These are phyloP conservation scores for Vicia sativa DNA, from an alignment of 306 rosid species.

Conservation along the genomic window DNA sequence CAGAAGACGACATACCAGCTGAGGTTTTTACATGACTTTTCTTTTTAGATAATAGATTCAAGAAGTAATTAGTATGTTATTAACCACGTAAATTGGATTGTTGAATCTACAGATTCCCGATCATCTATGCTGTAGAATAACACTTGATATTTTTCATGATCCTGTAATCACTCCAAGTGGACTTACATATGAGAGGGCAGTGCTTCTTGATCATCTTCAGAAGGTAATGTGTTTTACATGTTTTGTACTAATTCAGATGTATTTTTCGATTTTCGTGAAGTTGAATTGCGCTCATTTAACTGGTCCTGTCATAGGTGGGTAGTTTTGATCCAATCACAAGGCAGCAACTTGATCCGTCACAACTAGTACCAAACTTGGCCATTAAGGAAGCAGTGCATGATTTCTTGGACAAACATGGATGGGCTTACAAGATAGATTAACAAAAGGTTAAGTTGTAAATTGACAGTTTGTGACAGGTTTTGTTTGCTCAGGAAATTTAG, in stretches of 20 bases:
- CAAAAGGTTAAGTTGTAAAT: constrained; percentile 20
- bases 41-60: not conserved
- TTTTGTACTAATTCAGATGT: not conserved
- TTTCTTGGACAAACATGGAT: constrained; percentile 75
- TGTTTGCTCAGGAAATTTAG: constrained; percentile 31
- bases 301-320: constrained; percentile 63
- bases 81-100: constrained; percentile 10
- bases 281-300: constrained; percentile 13
- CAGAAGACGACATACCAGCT: constrained; percentile 61
- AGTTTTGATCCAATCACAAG: constrained; percentile 80
- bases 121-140: constrained; percentile 83
- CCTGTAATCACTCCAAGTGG: constrained; percentile 97
- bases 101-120: constrained; percentile 76
- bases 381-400: constrained; percentile 86
- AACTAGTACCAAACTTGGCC: constrained; percentile 68
- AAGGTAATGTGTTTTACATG: constrained; percentile 59
- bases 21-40: constrained; percentile 52
- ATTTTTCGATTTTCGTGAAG: constrained; percentile 12
- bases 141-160: constrained; percentile 86
- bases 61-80: not conserved
- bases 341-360: constrained; percentile 60
- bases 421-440: constrained; percentile 80
- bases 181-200: constrained; percentile 83
- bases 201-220: constrained; percentile 79
- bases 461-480: constrained; percentile 15